Evolutionary conservation across 148 eudicot genomes (phyloP), one percentile per base, ranked within the genome.

Genomic region (Arbutus unedo): DNA sequence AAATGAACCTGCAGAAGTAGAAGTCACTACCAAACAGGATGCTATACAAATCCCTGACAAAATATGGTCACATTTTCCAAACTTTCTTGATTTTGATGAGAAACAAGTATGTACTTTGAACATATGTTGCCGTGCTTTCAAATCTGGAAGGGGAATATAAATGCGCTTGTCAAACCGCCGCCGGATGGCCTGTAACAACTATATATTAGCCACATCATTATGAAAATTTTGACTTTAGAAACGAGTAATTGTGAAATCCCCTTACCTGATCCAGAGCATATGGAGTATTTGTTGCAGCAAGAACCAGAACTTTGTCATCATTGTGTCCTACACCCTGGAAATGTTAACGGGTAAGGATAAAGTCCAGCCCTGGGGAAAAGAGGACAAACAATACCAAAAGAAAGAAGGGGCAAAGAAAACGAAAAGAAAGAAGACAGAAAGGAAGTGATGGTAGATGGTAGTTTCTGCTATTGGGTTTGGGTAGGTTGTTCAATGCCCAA

Each of bases 271-370:
- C 99, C 76, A 96, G 83, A 85, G 99, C 93, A 88, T 96, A 96
- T 4, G 99, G 99, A 50, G 99, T 96, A 85, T 96, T 96, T 72
- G 99, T 96, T 54, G 99, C 98, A 74, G 99, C 99, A 84, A 96
- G 98, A 87, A 94, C 97, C 76, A 96, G 97, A 82, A 96, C 99
- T 91, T 96, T 96, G 8, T 96, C 99, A 85, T 96, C 99, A 85
- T 90, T 91, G 89, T 93, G 92, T 62, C 99, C 99, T 78, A 96
- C 99, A 85, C 99, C 99, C 99, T 96, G 83, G 51, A 77, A 79
- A 74, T 57, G 56, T 76, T 25, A 76, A 21, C 38, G 16, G 18
- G 56, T 81, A 8, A 60, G 80, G 66, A 49, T 50, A 70, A 14
- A 50, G 48, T 49, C 5, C 53, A 74, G 77, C 56, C 55, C 23